phyloP scores from a whole-genome alignment of 768 basidiomycete genomes.

The Suillus plorans region DNA sequence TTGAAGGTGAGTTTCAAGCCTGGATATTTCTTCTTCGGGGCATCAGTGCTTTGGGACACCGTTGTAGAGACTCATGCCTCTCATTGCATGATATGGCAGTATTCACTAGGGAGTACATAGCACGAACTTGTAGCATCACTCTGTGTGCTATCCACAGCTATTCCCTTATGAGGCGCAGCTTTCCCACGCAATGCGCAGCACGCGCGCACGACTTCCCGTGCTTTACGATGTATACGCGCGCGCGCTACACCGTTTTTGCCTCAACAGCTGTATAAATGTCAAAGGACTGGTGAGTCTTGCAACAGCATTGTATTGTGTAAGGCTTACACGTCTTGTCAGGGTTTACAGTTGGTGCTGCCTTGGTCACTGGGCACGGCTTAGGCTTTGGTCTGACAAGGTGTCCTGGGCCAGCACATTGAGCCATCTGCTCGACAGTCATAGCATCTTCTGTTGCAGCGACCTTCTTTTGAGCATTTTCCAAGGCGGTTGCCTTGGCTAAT shows the following conservation, averaged over 20 bases:
- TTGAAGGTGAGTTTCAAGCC: background rate
- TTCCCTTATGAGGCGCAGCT: no score
- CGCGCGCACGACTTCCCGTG: no score
- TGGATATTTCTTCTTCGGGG: background rate
- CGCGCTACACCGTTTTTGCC: no score
- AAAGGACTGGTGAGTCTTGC: background rate
- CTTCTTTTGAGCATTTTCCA: background rate
- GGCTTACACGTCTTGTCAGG: background rate
- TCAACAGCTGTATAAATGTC: background rate
- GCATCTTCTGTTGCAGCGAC: background rate
- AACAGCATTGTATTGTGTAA: background rate
- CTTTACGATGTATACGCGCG: no score
- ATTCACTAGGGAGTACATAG: no score
- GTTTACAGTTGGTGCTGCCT: background rate
- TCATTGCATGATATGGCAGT: no score
- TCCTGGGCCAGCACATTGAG: background rate
- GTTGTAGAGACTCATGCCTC: no score
- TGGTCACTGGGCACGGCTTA: background rate
- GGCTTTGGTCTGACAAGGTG: slow-evolving; percentile 1
- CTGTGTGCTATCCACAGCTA: no score
- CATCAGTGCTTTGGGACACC: background rate
- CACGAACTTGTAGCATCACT: no score
- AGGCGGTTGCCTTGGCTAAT: background rate
- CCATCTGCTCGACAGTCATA: background rate
- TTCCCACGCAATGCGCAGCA: no score